Conservation (phyloP, 805 yeast genomes). For the Kodamaea hsintzibuensis region DNA sequence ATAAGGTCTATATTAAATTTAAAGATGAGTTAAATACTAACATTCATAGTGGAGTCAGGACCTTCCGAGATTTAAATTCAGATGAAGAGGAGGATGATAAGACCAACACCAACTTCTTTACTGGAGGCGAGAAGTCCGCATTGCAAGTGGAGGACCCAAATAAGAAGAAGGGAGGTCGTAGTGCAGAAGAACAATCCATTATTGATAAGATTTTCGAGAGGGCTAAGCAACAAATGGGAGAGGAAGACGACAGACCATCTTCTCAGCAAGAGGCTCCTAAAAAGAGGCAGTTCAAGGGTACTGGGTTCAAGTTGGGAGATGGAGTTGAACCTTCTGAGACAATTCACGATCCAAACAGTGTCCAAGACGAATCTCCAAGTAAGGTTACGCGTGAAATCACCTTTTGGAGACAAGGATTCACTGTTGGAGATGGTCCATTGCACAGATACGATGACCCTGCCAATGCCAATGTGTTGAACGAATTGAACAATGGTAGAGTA, state of each 20-base stretch:
- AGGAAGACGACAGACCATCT: conserved; percentile 37
- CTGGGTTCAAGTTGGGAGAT: conserved; percentile 56
- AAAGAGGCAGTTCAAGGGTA: conserved; percentile 43
- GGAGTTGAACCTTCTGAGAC: conserved; percentile 38
- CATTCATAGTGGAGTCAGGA: conserved; percentile 28
- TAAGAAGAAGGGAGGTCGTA: conserved; percentile 30
- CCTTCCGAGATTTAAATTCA: conserved; percentile 41
- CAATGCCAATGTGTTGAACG: conserved; percentile 75
- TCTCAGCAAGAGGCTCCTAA: conserved; percentile 24
- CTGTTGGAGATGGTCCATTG: conserved; percentile 87
- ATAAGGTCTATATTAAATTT: no score
- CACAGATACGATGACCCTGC: conserved; percentile 89
- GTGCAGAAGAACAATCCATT: conserved; percentile 45
- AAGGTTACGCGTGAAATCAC: conserved; percentile 80
- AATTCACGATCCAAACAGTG: conserved; percentile 33
- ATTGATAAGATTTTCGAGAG: conserved; percentile 68
- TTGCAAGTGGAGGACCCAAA: conserved; percentile 78
- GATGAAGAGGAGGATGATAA: conserved; percentile 55
- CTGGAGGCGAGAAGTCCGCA: conserved; percentile 75
- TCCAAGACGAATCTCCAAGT: conserved; percentile 23
- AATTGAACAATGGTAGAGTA: conserved; percentile 86
- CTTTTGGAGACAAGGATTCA: conserved; percentile 96
- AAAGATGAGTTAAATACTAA: conserved; percentile 9
- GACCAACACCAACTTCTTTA: conserved; percentile 56
- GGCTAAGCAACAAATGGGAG: conserved; percentile 50